A percentile compares a stretch with the other conserved stretches of the same genome.
Conservation (phyloP, 108 stramenopile species). For the Pseudonitzschia multiseries region DNA sequence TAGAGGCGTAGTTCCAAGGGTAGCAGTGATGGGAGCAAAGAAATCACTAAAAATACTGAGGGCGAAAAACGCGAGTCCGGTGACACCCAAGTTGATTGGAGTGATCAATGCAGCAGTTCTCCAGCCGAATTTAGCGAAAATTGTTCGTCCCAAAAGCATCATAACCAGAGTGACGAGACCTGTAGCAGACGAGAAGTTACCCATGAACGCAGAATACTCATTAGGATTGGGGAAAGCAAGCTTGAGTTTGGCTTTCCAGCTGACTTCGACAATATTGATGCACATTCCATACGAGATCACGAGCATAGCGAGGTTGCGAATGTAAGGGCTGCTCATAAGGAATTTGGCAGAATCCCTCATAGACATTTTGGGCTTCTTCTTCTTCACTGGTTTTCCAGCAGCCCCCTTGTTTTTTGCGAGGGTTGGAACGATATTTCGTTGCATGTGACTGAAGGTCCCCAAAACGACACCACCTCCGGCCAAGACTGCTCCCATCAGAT, state of each 20-base stretch:
- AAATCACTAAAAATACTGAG: conserved; percentile 78
- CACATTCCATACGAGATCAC: conserved; percentile 98
- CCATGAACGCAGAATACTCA: conserved; percentile 98
- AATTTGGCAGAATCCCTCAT: conserved; percentile 91
- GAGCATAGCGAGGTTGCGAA: conserved; percentile 87
- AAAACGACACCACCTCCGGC: conserved; percentile 81
- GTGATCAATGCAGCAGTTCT: conserved; percentile 91
- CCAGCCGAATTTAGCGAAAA: conserved; percentile 95
- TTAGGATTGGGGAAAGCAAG: conserved; percentile 95
- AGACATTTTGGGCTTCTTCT: conserved; percentile 86
- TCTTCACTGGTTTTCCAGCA: conserved; percentile 53
- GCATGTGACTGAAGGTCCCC: conserved; percentile 86
- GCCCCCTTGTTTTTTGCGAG: conserved; percentile 46
- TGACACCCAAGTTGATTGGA: conserved; percentile 93
- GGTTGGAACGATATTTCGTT: conserved; percentile 77
- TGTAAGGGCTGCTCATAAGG: conserved; percentile 88
- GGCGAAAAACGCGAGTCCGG: conserved; percentile 90
- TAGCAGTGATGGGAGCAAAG: conserved; percentile 72
- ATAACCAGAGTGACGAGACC: conserved; percentile 93
- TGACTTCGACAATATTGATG: conserved; percentile 99
- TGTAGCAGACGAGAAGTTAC: conserved; percentile 94
- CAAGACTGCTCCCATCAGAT: conserved; percentile 93
- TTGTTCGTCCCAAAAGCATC: conserved; percentile 94
- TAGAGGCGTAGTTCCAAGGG: conserved; percentile 89
- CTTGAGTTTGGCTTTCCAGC: conserved; percentile 99